Percentiles rank a stretch among this genome's conserved stretches.
Evolutionary conservation across 331 rosid genomes (phyloP).

Genomic region (Phaseolus coccineus): DNA sequence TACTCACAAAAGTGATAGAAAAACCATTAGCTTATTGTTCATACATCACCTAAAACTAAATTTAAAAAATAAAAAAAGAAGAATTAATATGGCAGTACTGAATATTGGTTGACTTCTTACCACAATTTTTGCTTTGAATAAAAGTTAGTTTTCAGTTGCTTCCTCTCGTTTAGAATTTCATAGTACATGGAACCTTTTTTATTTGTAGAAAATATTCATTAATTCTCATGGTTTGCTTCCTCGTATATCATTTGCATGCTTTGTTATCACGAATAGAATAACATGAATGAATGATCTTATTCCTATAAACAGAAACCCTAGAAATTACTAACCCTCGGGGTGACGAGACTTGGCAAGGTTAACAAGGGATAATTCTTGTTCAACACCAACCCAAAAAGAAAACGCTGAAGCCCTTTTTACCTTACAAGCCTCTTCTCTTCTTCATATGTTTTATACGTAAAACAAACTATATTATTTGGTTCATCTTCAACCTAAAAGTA

Average conservation of each 20-base stretch:
- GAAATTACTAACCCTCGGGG: conserved; percentile 15
- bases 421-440: conserved; percentile 33
- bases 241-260: conserved; percentile 33
- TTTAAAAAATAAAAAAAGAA: too few relatives aligned
- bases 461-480: conserved; percentile 1
- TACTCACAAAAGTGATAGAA: too few relatives aligned
- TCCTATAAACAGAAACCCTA: not conserved
- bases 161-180: not conserved
- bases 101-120: too few relatives aligned
- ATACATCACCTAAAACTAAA: too few relatives aligned
- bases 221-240: conserved; percentile 35
- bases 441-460: not conserved
- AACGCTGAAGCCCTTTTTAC: conserved; percentile 24
- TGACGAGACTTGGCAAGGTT: conserved; percentile 39
- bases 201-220: not conserved
- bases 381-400: conserved; percentile 39
- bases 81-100: too few relatives aligned
- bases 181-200: not conserved
- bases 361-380: conserved; percentile 49
- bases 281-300: conserved; percentile 30
- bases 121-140: not conserved
- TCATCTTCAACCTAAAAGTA: conserved; percentile 19
- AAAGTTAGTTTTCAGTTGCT: not conserved
- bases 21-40: too few relatives aligned
- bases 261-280: conserved; percentile 40